Evolutionary conservation across 495 filamentous ascomycete genomes (phyloP).

Genomic region (Penicillium lividum): DNA sequence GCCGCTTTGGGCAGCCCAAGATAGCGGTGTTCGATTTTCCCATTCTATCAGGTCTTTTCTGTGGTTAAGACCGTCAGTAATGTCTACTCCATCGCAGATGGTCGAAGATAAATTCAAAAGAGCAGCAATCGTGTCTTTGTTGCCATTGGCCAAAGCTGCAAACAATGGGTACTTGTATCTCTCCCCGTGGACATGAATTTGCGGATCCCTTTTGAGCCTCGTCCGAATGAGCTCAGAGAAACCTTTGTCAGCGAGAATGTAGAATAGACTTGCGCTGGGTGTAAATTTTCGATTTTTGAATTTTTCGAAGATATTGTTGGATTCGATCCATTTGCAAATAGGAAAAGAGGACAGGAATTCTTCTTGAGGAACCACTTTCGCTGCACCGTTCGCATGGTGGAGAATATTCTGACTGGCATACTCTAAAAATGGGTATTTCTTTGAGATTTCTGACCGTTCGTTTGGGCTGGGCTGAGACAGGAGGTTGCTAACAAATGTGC

Average conservation of each 20-base stretch:
- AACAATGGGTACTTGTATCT: conserved; percentile 45
- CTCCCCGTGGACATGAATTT: conserved; percentile 33
- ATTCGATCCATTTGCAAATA: conserved; percentile 34
- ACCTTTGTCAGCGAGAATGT: conserved; percentile 49
- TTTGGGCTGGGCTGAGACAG: too few relatives aligned
- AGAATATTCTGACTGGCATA: conserved; percentile 30
- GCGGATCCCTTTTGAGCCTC: conserved; percentile 17
- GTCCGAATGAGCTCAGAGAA: conserved; percentile 39
- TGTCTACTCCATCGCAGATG: conserved; percentile 12
- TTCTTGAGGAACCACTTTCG: conserved; percentile 33
- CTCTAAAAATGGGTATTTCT: too few relatives aligned
- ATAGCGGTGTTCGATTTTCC: too few relatives aligned
- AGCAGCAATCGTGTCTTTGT: conserved; percentile 23
- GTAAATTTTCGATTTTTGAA: conserved; percentile 32
- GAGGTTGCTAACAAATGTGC: too few relatives aligned
- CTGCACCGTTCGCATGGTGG: conserved; percentile 45
- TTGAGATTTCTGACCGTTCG: too few relatives aligned
- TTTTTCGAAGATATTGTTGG: conserved; percentile 36
- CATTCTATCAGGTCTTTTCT: too few relatives aligned
- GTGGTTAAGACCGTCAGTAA: too few relatives aligned
- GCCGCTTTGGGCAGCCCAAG: too few relatives aligned
- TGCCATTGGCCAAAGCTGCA: conserved; percentile 38
- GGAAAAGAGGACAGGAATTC: conserved; percentile 38
- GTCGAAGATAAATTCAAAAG: conserved; percentile 25
- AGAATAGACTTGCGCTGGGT: conserved; percentile 37